phyloP scores from a whole-genome alignment of 176 grass and related monocot species.

The Carex littledalei region DNA sequence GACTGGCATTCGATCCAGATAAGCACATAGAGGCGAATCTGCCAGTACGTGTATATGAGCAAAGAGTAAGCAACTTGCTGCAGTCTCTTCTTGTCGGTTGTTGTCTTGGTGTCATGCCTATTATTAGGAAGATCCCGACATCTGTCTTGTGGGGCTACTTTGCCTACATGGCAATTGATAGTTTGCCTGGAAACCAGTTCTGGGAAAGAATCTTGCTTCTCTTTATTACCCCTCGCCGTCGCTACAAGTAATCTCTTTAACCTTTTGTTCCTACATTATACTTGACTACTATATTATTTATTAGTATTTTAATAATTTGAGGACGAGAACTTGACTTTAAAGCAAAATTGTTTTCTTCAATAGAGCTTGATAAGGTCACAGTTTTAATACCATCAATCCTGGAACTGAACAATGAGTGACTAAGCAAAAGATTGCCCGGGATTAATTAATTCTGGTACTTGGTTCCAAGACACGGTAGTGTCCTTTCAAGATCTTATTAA shows the following conservation, averaged over 20 bases:
- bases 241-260: slow-evolving; percentile 55
- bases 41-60: slow-evolving; percentile 88
- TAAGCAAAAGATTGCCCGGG: background rate
- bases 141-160: slow-evolving; percentile 96
- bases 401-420: background rate
- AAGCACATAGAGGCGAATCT: slow-evolving; percentile 75
- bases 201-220: slow-evolving; percentile 82
- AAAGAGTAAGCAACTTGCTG: slow-evolving; percentile 80
- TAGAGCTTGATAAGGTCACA: background rate
- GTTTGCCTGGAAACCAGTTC: slow-evolving; percentile 93
- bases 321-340: background rate
- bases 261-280: background rate
- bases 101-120: slow-evolving; percentile 78
- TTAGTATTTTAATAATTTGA: background rate
- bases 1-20: slow-evolving; percentile 46
- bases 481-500: background rate
- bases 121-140: slow-evolving; percentile 72
- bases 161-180: slow-evolving; percentile 93
- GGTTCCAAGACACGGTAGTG: background rate
- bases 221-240: slow-evolving; percentile 53
- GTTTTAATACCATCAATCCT: background rate
- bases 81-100: slow-evolving; percentile 68
- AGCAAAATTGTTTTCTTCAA: background rate
- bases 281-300: background rate
- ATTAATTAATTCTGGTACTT: background rate